Conservation (phyloP, 176 grass and related monocot genomes). For the Aegilops longissima region DNA sequence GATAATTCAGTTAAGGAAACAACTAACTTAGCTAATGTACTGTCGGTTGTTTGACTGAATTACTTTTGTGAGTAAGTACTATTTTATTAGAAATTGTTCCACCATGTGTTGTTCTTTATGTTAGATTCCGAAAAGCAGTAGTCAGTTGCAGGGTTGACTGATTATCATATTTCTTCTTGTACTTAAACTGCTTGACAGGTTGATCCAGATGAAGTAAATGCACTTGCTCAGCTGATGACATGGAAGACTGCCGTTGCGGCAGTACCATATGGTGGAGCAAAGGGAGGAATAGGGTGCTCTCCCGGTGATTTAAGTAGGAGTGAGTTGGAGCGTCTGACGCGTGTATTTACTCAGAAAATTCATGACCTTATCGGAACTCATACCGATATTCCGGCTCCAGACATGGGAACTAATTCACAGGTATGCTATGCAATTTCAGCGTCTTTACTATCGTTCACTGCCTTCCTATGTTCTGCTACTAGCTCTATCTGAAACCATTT, state of each 20-base stretch:
- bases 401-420: constrained; percentile 96
- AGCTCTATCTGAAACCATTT: background rate
- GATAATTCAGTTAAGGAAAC: background rate
- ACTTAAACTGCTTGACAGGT: constrained; percentile 44
- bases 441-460: background rate
- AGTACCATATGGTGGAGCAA: constrained; percentile 93
- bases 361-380: constrained; percentile 92
- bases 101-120: background rate
- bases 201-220: constrained; percentile 94
- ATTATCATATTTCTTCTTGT: constrained; percentile 9
- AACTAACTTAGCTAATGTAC: background rate
- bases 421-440: constrained; percentile 25
- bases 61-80: background rate
- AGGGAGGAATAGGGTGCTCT: constrained; percentile 89
- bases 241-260: constrained; percentile 97
- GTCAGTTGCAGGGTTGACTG: background rate
- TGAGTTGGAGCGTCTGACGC: constrained; percentile 90
- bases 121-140: background rate
- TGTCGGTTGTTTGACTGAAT: background rate
- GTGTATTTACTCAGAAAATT: constrained; percentile 99
- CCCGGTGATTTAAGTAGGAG: constrained; percentile 75
- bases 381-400: constrained; percentile 90
- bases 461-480: constrained; percentile 10
- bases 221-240: constrained; percentile 97
- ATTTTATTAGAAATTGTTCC: background rate